Evolutionary conservation across 108 stramenopile species (phyloP), one percentile per base, ranked within the genome.

Genomic region (Chaetoceros tenuissimus): DNA sequence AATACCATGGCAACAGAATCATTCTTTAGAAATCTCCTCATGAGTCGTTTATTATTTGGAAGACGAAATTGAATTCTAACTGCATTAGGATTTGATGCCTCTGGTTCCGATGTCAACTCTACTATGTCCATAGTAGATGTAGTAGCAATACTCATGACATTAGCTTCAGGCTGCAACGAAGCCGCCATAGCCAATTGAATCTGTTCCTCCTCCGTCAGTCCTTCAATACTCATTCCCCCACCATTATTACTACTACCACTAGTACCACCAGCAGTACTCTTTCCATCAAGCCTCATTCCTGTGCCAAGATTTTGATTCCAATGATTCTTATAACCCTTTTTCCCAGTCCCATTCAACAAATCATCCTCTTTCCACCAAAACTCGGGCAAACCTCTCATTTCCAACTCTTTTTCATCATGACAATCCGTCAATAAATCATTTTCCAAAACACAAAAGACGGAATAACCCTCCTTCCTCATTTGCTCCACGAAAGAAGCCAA

Each of bases 281-380:
- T 71, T 43, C 87, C 91, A 66, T 92, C 87, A 23, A 92, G 55
- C 46, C 87, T 66, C 71, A 85, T 74, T 28, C 91, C 91, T 18
- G 68, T 55, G 0, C 91, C 91, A 18, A 73, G 67, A 52, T 66
- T 60, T 46, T 79, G 74, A 61, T 70, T 72, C 89, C 89, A 92
- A 34, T 85, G 71, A 71, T 87, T 67, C 46, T 53, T 61, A 18
- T 71, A 70, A 24, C 70, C 70, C 28, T 60, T 77, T 46, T 57
- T 69, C 17, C 69, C 66, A 40, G 70, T 87, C 43, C 84, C 89
- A 44, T 71, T 57, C 40, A 81, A 40, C 44, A 84, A 54, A 64
- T 87, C 82, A 1, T 77, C 73, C 62, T 87, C 82, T 43, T 79
- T 82, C 85, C 83, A 84, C 82, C 85, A 85, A 63, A 66, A 84